Conservation (phyloP, 495 filamentous ascomycete genomes). For the Penicillium parvum region DNA sequence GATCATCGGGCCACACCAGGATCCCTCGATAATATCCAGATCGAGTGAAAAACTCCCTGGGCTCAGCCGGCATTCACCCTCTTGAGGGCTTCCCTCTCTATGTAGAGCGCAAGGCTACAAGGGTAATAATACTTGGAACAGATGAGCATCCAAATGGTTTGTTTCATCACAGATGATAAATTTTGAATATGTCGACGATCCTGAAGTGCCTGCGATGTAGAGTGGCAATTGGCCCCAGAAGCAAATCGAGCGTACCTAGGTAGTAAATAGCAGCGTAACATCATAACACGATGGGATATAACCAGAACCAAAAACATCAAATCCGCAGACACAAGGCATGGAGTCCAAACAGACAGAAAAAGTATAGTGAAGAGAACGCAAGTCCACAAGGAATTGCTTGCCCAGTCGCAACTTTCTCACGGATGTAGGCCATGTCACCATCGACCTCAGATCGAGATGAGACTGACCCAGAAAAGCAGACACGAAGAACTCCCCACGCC, state of each 20-base stretch:
- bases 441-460: neutral
- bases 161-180: slow-evolving; percentile 4
- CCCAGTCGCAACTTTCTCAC: neutral
- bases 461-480: neutral
- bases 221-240: slow-evolving; percentile 8
- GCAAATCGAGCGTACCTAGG: slow-evolving; percentile 12
- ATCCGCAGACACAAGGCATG: slow-evolving; percentile 5
- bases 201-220: slow-evolving; percentile 4
- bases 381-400: too few species aligned
- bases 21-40: too few species aligned
- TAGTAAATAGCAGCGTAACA: slow-evolving; percentile 21
- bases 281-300: slow-evolving; percentile 36
- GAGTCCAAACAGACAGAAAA: slow-evolving; percentile 3
- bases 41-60: too few species aligned
- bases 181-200: slow-evolving; percentile 5
- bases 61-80: too few species aligned
- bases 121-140: too few species aligned
- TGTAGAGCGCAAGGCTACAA: too few species aligned
- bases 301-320: slow-evolving; percentile 21
- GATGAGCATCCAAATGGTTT: too few species aligned
- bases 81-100: too few species aligned
- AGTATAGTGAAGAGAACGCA: too few species aligned
- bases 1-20: too few species aligned
- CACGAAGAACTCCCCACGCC: slow-evolving; percentile 12
- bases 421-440: neutral